These are phyloP conservation scores for Hypoxylon sp. DNA, from an alignment of 2,329 filamentous ascomycete species.

Conservation along the genomic window DNA sequence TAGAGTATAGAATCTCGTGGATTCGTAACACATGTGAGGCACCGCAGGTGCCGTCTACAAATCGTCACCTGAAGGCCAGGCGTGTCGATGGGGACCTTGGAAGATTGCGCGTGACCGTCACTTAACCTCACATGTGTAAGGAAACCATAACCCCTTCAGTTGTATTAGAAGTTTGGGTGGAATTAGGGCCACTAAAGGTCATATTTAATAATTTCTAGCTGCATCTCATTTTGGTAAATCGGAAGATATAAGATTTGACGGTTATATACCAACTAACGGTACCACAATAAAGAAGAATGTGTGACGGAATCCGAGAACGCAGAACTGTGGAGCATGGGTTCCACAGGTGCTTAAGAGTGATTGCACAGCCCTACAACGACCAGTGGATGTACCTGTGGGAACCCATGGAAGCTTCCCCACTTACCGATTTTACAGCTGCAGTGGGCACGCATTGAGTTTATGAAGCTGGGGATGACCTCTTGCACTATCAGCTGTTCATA, in stretches of 20 bases:
- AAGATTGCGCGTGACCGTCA: conserved; percentile 30
- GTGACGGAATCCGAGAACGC: conserved; percentile 18
- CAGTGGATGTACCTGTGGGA: neutral
- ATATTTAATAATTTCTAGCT: neutral
- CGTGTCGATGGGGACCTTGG: conserved; percentile 5
- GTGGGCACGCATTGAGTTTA: conserved; percentile 13
- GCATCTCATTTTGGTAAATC: neutral
- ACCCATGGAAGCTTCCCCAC: conserved; percentile 37
- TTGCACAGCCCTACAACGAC: conserved; percentile 40
- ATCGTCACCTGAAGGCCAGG: conserved; percentile 37
- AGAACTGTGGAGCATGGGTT: conserved; percentile 1
- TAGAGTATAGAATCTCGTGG: conserved; percentile 23
- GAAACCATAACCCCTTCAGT: neutral
- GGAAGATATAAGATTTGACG: neutral
- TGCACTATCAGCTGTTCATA: conserved; percentile 36
- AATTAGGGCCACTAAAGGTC: neutral
- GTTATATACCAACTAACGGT: neutral
- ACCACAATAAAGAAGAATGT: neutral
- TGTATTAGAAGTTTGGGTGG: neutral
- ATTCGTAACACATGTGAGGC: conserved; percentile 36
- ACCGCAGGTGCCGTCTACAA: conserved; percentile 31
- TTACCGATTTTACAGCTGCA: conserved; percentile 36
- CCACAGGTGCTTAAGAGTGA: conserved; percentile 1
- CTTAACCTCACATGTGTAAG: conserved; percentile 22
- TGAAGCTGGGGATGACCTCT: conserved; percentile 36